These are phyloP conservation scores for Fomitopsis schrenkii DNA, from an alignment of 1,284 basidiomycete species.

Conservation along the genomic window DNA sequence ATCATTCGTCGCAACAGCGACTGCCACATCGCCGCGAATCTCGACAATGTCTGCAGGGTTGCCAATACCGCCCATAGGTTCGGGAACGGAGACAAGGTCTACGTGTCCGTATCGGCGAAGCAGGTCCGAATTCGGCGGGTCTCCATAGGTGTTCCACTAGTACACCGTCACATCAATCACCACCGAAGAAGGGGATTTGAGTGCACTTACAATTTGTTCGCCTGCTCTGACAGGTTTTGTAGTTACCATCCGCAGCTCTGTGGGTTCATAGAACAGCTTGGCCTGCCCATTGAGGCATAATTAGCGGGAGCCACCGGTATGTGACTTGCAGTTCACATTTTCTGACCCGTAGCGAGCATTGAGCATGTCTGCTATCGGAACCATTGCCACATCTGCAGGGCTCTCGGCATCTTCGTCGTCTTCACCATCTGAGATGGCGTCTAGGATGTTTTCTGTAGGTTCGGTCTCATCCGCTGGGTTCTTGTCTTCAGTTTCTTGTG, in stretches of 20 bases:
- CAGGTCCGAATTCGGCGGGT: conserved; percentile 93
- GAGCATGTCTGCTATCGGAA: conserved; percentile 95
- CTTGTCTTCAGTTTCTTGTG: background rate
- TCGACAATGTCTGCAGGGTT: conserved; percentile 91
- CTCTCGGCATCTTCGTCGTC: conserved; percentile 39
- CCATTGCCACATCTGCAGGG: conserved; percentile 82
- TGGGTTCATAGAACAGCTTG: conserved; percentile 78
- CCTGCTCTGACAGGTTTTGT: conserved; percentile 75
- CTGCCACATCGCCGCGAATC: conserved; percentile 75
- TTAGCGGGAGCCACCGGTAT: background rate
- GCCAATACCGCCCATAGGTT: conserved; percentile 36
- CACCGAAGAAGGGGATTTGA: background rate
- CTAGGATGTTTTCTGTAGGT: background rate
- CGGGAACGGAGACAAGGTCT: conserved; percentile 63
- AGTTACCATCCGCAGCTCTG: conserved; percentile 75
- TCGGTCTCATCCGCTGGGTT: background rate
- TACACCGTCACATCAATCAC: background rate
- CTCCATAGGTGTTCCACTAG: conserved; percentile 95
- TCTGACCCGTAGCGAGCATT: conserved; percentile 86
- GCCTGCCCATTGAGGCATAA: conserved; percentile 39
- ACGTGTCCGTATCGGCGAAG: conserved; percentile 93
- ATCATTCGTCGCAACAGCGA: conserved; percentile 41
- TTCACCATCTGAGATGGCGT: background rate
- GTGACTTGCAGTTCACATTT: conserved; percentile 55
- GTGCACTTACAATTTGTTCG: conserved; percentile 78